Evolutionary conservation across 345 rosid genomes (phyloP), one percentile per base, ranked within the genome.

Genomic region (Luvunga scandens): DNA sequence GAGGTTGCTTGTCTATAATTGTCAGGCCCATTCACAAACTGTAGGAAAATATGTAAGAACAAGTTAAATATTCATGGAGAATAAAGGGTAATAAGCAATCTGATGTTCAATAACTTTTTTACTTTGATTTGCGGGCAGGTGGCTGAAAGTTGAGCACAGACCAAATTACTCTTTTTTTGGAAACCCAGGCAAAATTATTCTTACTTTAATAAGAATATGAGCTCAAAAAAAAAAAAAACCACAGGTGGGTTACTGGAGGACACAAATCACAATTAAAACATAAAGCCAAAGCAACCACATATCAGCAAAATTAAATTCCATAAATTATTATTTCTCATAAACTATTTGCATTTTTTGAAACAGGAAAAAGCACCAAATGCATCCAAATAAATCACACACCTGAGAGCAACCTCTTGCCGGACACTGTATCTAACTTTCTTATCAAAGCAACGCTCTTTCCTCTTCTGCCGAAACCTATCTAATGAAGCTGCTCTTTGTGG

Each of bases 391-490:
- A 69, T 61, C 53, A 69, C 82, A 73, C 69, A 95, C 99, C 98
- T 95, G 69, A 90, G 91, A 6, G 98, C 99, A 56, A 95, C 99
- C 87, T 95, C 98, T 84, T 93, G 98, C 71, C 99, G 98, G 77
- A 95, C 99, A 76, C 90, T 81, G 75, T 95, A 95, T 88, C 99
- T 79, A 48, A 95, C 96, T 92, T 95, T 95, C 94, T 92, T 95
- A 71, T 92, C 95, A 81, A 90, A 93, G 85, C 95, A 91, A 22
- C 99, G 87, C 80, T 94, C 94, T 86, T 89, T 93, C 74, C 97
- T 92, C 91, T 95, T 95, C 89, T 93, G 93, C 53, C 98, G 88
- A 69, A 95, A 95, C 86, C 99, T 91, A 82, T 83, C 84, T 82
- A 95, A 84, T 1, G 98, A 95, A 56, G 97, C 97, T 24, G 87